A percentile compares a stretch with the other conserved stretches of the same genome.
Evolutionary conservation across 208 protist genomes (phyloP).

Genomic region (Crithidia brevicula): DNA sequence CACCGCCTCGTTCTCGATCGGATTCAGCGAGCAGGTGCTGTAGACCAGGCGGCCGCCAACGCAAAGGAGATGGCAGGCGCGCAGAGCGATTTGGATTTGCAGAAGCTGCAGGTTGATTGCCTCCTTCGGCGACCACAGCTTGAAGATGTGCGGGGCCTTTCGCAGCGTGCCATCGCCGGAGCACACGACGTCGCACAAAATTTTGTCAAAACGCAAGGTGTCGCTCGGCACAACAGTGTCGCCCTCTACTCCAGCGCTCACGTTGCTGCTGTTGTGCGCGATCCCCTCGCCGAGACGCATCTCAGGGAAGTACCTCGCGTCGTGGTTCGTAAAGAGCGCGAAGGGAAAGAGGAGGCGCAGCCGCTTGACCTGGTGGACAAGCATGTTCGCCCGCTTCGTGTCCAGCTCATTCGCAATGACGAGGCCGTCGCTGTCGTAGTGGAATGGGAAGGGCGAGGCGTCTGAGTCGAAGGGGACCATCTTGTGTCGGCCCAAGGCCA

Average conservation of each 20-base stretch:
- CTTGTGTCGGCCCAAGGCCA: slow-evolving; percentile 82
- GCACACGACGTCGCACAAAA: slow-evolving; percentile 96
- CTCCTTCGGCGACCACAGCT: slow-evolving; percentile 79
- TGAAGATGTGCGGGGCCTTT: slow-evolving; percentile 83
- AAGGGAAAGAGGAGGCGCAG: slow-evolving; percentile 87
- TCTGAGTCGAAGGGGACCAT: slow-evolving; percentile 41
- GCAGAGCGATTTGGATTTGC: slow-evolving; percentile 88
- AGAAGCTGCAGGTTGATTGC: slow-evolving; percentile 78
- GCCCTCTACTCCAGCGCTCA: too few species aligned
- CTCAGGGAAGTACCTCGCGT: slow-evolving; percentile 85
- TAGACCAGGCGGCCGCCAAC: slow-evolving; percentile 94
- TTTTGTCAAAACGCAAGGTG: slow-evolving; percentile 89
- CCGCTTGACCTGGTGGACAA: slow-evolving; percentile 89
- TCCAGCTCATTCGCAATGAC: slow-evolving; percentile 91
- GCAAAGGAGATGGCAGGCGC: slow-evolving; percentile 76
- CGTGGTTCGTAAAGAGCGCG: slow-evolving; percentile 91
- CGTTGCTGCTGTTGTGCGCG: too few species aligned
- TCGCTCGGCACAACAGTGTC: slow-evolving; percentile 26
- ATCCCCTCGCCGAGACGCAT: slow-evolving; percentile 41
- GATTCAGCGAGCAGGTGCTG: slow-evolving; percentile 97
- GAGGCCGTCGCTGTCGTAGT: slow-evolving; percentile 73
- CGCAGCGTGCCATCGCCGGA: slow-evolving; percentile 94
- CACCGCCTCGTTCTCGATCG: slow-evolving; percentile 97
- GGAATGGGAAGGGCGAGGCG: slow-evolving; percentile 79
- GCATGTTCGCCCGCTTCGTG: slow-evolving; percentile 85